Base-by-base conservation (phyloP, 2,329 filamentous ascomycete species). In the Sarocladium brachiariae region DNA sequence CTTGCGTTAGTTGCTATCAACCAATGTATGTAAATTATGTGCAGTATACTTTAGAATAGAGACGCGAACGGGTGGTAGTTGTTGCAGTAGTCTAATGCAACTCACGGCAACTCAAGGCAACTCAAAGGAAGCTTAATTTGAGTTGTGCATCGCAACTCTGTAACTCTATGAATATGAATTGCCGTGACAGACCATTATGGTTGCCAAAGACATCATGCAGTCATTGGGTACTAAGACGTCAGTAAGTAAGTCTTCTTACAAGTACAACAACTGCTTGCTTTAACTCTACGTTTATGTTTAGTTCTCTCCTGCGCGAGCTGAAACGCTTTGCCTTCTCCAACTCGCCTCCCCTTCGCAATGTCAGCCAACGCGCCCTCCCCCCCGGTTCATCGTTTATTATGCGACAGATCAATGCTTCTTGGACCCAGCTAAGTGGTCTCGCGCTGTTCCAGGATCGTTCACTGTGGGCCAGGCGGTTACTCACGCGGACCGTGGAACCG, bases 251-350 rank as follows among this genome's bases (percentile, higher is more conserved):
- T n/a, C n/a, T n/a, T n/a, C n/a, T n/a, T n/a, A n/a, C n/a, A n/a
- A n/a, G n/a, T n/a, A n/a, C n/a, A n/a, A n/a, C n/a, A n/a, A n/a
- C n/a, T 30, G 27, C 27, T 30, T 30, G 27, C 27, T 30, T 30
- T n/a, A n/a, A n/a, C n/a, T n/a, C n/a, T n/a, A 35, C 14, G 7
- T 5, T 14, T 35, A 35, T 35, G 33, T 35, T 35, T 35, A 35
- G 33, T n/a, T 35, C 30, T 31, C 8, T 31, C 30, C 30, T 8
- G 30, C 14, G 30, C 8, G 8, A 31, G 21, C 39, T 43, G 39
- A 43, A 43, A 43, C 39, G 39, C 39, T 16, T 43, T n/a, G 39
- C 13, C 39, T 39, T 43, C 39, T 43, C 39, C 39, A 43, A 43
- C 39, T 25, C 10, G 39, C 21, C 39, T 16, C 16, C 39, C 39